A percentile compares a stretch with the other conserved stretches of the same genome.
Evolutionary conservation across 257 asterid species (phyloP).

Genomic region (Solanum appendiculatum): DNA sequence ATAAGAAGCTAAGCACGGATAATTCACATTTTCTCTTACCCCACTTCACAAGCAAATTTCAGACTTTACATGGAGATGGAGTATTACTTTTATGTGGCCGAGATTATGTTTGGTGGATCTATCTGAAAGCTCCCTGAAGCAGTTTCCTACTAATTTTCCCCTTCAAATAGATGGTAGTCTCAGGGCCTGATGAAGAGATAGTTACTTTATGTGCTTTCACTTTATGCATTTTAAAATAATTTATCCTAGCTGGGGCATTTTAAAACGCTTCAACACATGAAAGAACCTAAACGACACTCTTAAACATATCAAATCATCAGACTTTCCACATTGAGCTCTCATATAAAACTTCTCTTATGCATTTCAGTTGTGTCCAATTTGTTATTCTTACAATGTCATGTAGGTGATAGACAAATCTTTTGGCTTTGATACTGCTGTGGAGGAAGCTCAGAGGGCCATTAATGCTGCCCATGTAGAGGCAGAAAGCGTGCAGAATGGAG

Average conservation of each 20-base stretch:
- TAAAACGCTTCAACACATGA: not conserved
- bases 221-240: not conserved
- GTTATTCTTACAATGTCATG: not conserved
- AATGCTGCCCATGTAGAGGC: conserved; percentile 98
- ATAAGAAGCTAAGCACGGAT: not conserved
- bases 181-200: not conserved
- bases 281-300: not conserved
- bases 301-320: not conserved
- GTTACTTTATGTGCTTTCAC: not conserved
- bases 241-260: not conserved
- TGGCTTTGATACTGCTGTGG: conserved; percentile 97
- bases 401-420: conserved; percentile 96
- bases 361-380: not conserved
- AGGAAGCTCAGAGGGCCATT: conserved; percentile 96
- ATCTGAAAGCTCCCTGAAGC: not conserved
- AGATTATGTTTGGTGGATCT: not conserved
- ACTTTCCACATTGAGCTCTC: not conserved
- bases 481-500: conserved; percentile 84
- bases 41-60: not conserved
- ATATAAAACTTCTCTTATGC: not conserved
- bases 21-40: not conserved
- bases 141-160: not conserved
- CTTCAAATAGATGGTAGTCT: not conserved
- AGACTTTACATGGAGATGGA: not conserved
- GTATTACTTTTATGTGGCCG: not conserved